A percentile compares a stretch with the other conserved stretches of the same genome.
phyloP scores from a whole-genome alignment of 2,329 filamentous ascomycete genomes.

The Colletotrichum simmondsii region DNA sequence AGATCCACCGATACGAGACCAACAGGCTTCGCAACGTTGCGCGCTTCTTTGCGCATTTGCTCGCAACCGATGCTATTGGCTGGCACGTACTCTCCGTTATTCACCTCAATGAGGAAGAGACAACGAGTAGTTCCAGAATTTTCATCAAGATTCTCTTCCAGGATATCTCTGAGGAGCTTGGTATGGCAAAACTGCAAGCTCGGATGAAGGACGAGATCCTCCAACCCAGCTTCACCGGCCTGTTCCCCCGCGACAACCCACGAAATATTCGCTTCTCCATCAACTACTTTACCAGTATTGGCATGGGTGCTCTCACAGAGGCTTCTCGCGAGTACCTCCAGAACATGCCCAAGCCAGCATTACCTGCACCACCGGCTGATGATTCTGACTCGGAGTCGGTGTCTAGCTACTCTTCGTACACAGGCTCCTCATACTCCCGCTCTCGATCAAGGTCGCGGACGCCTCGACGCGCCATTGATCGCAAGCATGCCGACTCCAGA shows the following conservation, averaged over 20 bases:
- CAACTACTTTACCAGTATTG: conserved; percentile 99
- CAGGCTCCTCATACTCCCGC: conserved; percentile 69
- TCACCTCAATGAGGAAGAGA: conserved; percentile 95
- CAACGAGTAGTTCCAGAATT: conserved; percentile 94
- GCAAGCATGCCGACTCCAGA: conserved; percentile 49
- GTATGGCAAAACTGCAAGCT: conserved; percentile 81
- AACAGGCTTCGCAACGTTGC: conserved; percentile 96
- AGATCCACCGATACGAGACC: conserved; percentile 96
- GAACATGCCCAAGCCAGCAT: conserved; percentile 86
- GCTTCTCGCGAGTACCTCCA: conserved; percentile 92
- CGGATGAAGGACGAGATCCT: conserved; percentile 83
- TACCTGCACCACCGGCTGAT: conserved; percentile 72
- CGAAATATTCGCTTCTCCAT: conserved; percentile 96
- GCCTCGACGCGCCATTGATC: conserved; percentile 46
- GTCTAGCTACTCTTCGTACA: conserved; percentile 83
- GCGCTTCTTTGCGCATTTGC: conserved; percentile 91
- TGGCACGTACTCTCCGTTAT: conserved; percentile 91
- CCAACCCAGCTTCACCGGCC: conserved; percentile 80
- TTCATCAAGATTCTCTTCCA: conserved; percentile 99
- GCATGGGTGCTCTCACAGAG: conserved; percentile 94
- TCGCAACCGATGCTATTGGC: conserved; percentile 87
- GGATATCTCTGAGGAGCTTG: conserved; percentile 87
- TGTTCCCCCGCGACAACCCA: conserved; percentile 91
- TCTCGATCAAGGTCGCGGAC: conserved; percentile 60
- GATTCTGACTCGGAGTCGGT: conserved; percentile 77